A percentile compares a stretch with the other conserved stretches of the same genome.
Conservation (phyloP, 805 yeast species). For the Maudiozyma pseudohumilis region DNA sequence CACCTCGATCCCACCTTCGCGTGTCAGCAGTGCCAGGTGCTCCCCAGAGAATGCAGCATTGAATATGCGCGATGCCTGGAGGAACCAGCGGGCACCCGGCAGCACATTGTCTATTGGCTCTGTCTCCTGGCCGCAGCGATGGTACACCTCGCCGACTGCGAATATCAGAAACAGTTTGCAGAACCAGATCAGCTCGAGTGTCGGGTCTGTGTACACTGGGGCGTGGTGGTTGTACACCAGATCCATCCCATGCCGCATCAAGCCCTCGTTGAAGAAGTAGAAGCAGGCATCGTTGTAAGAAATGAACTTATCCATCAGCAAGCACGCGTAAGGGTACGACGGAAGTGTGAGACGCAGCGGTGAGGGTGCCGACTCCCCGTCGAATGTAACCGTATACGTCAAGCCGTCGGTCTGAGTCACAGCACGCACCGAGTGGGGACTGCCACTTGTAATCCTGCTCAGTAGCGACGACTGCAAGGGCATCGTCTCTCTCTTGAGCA, state of each 20-base stretch:
- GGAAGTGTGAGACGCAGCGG: conserved; percentile 34
- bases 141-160: conserved; percentile 75
- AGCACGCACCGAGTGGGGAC: not conserved
- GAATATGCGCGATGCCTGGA: conserved; percentile 69
- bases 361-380: not conserved
- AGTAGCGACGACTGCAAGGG: conserved; percentile 1
- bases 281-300: conserved; percentile 79
- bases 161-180: conserved; percentile 65
- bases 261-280: conserved; percentile 74
- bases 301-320: conserved; percentile 64
- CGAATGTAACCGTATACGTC: not conserved
- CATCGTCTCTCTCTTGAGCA: conserved; percentile 4
- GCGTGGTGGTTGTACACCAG: conserved; percentile 37
- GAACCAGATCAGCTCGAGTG: conserved; percentile 70
- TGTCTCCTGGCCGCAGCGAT: conserved; percentile 45
- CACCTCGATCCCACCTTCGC: conserved; percentile 74
- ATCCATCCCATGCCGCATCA: conserved; percentile 57
- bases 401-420: not conserved
- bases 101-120: conserved; percentile 25
- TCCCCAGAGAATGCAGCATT: conserved; percentile 71
- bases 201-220: conserved; percentile 37
- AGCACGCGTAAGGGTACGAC: conserved; percentile 64
- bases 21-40: conserved; percentile 66
- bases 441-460: not conserved
- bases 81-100: conserved; percentile 73